Evolutionary conservation across 352 stramenopile genomes (phyloP), one percentile per base, ranked within the genome.

Genomic region (Thalassiosira mediterranea): DNA sequence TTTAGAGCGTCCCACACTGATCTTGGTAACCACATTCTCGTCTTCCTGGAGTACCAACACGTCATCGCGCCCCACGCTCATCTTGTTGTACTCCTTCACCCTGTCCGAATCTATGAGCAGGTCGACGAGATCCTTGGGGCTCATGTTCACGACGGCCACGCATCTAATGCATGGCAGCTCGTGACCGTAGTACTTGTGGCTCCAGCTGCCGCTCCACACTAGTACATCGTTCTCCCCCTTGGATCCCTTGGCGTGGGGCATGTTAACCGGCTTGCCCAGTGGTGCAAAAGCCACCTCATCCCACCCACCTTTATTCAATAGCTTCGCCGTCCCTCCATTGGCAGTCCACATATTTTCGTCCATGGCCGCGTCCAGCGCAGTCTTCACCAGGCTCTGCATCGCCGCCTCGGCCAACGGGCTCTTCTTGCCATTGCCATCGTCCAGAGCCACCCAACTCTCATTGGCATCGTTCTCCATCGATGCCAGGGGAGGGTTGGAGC

Each of bases 21-120:
- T 69, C 10, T 69, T 69, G 2, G 69, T 77, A 1, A 84, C 37
- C 47, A 77, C 79, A 57, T 84, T 84, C 48, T 79, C 90, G 37
- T 73, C 75, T 40, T 90, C 72, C 40, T 81, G 78, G 0, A 91
- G 67, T 0, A 87, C 61, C 10, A 90, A 26, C 46, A 88, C 60
- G 67, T 93, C 87, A 31, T 61, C 66, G 17, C 87, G 42, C 13
- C 84, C 87, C 25, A 88, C 73, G 61, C 78, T 89, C 13, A 87
- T 82, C 49, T 89, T 89, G 63, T 93, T 93, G 68, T 93, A 93
- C 68, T 89, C 78, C 26, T 84, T 73, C 2, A 91, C 85, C n/a
- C 84, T 76, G 25, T 7, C 57, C n/a, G 73, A 88, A 76, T 93
- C 87, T 26, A 93, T 81, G 3, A 93, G 54, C 38, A 93, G 70